Evolutionary conservation across 2,329 filamentous ascomycete genomes (phyloP).

Genomic region (Periconia macrospinosa): DNA sequence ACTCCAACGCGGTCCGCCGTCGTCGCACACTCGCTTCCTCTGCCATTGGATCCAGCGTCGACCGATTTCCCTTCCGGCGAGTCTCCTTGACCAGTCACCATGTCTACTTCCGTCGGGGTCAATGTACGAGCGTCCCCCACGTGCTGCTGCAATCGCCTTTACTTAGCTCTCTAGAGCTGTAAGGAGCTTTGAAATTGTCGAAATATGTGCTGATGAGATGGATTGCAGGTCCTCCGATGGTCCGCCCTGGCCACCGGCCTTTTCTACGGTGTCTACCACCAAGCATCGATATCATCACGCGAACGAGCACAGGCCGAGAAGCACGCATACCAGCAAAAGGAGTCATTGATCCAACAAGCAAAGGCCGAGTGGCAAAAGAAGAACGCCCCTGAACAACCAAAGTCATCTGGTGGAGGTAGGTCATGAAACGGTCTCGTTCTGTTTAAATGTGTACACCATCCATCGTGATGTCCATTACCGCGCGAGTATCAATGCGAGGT

Average conservation of each 20-base stretch:
- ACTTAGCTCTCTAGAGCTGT: neutral
- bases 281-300: constrained; percentile 73
- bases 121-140: constrained; percentile 49
- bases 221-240: constrained; percentile 86
- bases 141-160: neutral
- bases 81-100: constrained; percentile 30
- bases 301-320: constrained; percentile 72
- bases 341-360: constrained; percentile 87
- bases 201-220: constrained; percentile 24
- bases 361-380: constrained; percentile 89
- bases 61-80: constrained; percentile 19
- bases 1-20: constrained; percentile 19
- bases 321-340: constrained; percentile 87
- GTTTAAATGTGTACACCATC: neutral
- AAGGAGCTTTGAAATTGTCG: constrained; percentile 2
- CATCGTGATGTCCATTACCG: neutral
- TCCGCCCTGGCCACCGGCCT: constrained; percentile 88
- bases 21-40: constrained; percentile 19
- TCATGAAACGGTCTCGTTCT: constrained; percentile 2
- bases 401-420: constrained; percentile 34
- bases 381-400: constrained; percentile 49
- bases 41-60: constrained; percentile 36
- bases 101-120: constrained; percentile 53
- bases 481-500: neutral
- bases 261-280: constrained; percentile 95